These are phyloP conservation scores for Closterium sp. DNA, from an alignment of 139 green algal genomes.

Conservation along the genomic window DNA sequence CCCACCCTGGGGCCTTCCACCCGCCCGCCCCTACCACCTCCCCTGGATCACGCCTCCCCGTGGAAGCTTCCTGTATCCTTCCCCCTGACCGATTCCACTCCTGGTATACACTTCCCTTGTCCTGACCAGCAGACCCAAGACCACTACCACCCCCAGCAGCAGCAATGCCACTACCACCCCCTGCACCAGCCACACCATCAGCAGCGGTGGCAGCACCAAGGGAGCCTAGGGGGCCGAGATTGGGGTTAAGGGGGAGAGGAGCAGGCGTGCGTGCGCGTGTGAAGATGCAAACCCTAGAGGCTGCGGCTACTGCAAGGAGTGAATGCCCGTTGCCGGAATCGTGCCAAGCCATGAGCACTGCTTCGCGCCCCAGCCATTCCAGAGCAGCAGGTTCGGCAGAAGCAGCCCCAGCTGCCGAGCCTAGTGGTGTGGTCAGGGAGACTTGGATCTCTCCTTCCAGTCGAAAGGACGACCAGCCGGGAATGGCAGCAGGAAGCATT, in stretches of 20 bases:
- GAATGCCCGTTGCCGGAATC: background rate
- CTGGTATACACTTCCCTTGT: background rate
- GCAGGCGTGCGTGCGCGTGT: background rate
- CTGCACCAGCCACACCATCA: background rate
- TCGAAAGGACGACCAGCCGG: background rate
- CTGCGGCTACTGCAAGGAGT: background rate
- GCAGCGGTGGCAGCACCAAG: background rate
- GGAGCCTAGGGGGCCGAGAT: background rate
- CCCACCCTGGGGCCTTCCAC: background rate
- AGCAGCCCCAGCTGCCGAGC: background rate
- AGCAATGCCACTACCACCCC: background rate
- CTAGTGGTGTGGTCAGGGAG: background rate
- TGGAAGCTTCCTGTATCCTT: background rate
- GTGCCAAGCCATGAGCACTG: conserved; percentile 1
- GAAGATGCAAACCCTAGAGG: background rate
- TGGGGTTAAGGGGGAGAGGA: background rate
- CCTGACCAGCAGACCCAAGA: background rate
- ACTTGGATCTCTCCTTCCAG: background rate
- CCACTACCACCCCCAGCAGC: background rate
- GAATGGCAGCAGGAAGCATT: background rate
- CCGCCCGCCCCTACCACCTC: background rate
- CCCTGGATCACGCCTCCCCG: background rate
- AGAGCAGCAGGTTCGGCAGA: background rate
- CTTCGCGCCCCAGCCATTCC: background rate
- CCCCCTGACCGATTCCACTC: background rate